These are phyloP conservation scores for Carex myosuroides DNA, from an alignment of 176 grass and related monocot genomes.

Conservation along the genomic window DNA sequence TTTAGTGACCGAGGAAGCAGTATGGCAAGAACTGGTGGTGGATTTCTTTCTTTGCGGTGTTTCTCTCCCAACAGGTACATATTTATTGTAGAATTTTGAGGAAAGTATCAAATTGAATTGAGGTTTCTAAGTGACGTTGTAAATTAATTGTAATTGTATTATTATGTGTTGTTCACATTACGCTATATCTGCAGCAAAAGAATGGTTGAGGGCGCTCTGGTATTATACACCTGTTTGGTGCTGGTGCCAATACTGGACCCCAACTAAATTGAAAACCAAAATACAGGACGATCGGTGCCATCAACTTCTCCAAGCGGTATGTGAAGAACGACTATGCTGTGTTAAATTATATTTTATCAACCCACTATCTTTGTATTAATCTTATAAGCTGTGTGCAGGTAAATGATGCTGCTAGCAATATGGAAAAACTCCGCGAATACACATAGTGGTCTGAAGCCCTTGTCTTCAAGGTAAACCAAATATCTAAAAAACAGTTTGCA, in stretches of 20 bases:
- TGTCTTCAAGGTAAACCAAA: too few species aligned
- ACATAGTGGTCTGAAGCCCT: too few species aligned
- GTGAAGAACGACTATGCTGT: too few species aligned
- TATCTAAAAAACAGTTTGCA: too few species aligned
- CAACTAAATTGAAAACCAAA: neutral
- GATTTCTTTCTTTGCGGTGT: slow-evolving; percentile 91
- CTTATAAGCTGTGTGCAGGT: too few species aligned
- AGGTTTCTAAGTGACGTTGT: neutral
- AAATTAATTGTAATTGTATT: neutral
- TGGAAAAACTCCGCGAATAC: too few species aligned
- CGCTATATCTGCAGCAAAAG: neutral
- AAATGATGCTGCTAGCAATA: too few species aligned
- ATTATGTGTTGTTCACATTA: neutral
- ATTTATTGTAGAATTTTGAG: neutral
- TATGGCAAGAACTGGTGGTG: slow-evolving; percentile 82
- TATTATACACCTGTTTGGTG: neutral
- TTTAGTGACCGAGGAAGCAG: slow-evolving; percentile 69
- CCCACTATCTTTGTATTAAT: too few species aligned
- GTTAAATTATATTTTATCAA: too few species aligned
- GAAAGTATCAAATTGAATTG: neutral
- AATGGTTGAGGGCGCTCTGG: neutral
- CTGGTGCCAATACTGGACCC: neutral
- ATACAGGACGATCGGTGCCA: too few species aligned
- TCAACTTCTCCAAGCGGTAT: too few species aligned
- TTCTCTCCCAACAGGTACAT: slow-evolving; percentile 73